phyloP scores from a whole-genome alignment of 352 stramenopile genomes.

The Aphanomyces astaci region DNA sequence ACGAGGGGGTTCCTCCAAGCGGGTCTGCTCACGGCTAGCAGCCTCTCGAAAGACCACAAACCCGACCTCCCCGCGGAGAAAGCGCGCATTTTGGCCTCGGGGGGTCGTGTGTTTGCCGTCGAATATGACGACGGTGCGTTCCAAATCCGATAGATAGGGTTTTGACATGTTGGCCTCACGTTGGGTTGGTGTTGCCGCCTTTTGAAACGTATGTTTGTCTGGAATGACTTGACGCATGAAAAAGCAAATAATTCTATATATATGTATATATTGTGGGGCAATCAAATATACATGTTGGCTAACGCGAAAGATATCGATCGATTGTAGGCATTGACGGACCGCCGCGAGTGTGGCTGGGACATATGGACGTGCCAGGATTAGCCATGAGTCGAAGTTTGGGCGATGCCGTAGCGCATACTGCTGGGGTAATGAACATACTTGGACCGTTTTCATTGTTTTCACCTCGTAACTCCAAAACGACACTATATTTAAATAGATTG shows the following conservation, averaged over 20 bases:
- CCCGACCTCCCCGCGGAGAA: constrained; percentile 94
- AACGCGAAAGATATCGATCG: neutral
- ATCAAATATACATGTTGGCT: neutral
- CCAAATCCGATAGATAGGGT: too few relatives aligned
- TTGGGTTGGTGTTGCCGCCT: too few relatives aligned
- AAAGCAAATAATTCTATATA: too few relatives aligned
- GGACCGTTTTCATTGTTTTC: too few relatives aligned
- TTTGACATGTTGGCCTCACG: too few relatives aligned
- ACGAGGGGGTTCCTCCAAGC: constrained; percentile 71
- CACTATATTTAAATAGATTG: too few relatives aligned
- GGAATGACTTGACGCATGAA: too few relatives aligned
- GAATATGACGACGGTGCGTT: constrained; percentile 95
- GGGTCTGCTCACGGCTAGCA: constrained; percentile 44
- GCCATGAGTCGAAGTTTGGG: constrained; percentile 96
- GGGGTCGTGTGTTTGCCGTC: constrained; percentile 96
- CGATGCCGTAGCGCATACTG: constrained; percentile 95
- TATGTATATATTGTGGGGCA: too few relatives aligned
- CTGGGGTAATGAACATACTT: too few relatives aligned
- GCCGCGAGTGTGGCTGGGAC: constrained; percentile 95
- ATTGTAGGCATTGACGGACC: constrained; percentile 86
- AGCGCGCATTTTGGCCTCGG: constrained; percentile 88
- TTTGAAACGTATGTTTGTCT: too few relatives aligned
- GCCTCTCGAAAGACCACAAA: constrained; percentile 98
- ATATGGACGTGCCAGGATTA: constrained; percentile 97
- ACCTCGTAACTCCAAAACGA: too few relatives aligned